These are phyloP conservation scores for Penicillium ucsense DNA, from an alignment of 495 filamentous ascomycete species.

Conservation along the genomic window DNA sequence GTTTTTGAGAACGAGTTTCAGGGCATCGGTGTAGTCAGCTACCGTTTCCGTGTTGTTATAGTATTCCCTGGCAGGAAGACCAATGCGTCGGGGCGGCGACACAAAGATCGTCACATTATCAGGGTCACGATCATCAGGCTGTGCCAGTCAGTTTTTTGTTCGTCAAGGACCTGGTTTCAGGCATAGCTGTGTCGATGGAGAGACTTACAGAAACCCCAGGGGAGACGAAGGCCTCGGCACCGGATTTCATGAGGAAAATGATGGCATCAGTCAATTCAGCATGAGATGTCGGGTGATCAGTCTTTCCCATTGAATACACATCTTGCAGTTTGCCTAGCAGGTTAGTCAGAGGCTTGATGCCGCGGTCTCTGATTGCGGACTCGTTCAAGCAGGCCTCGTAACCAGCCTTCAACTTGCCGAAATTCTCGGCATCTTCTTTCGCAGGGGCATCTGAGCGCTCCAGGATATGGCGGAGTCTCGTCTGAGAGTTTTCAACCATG, in stretches of 20 bases:
- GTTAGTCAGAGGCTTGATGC: constrained; percentile 41
- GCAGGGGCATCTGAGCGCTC: constrained; percentile 44
- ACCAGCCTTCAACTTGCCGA: constrained; percentile 51
- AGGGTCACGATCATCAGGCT: constrained; percentile 56
- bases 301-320: constrained; percentile 42
- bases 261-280: constrained; percentile 41
- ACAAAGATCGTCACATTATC: constrained; percentile 51
- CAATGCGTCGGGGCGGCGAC: constrained; percentile 41
- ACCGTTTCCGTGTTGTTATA: constrained; percentile 50
- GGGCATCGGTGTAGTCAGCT: constrained; percentile 39
- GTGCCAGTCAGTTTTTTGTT: not conserved
- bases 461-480: constrained; percentile 52
- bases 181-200: not conserved
- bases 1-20: constrained; percentile 33
- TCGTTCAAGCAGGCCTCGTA: constrained; percentile 61
- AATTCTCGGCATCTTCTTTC: constrained; percentile 50
- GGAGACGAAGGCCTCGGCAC: constrained; percentile 39
- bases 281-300: constrained; percentile 20
- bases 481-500: constrained; percentile 50
- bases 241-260: constrained; percentile 43
- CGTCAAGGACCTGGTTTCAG: not conserved
- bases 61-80: constrained; percentile 55
- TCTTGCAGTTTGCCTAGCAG: constrained; percentile 43
- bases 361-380: constrained; percentile 39
- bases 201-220: constrained; percentile 39